Evolutionary conservation across 805 yeast species (phyloP), one percentile per base, ranked within the genome.

Genomic region (Spathaspora sp.): DNA sequence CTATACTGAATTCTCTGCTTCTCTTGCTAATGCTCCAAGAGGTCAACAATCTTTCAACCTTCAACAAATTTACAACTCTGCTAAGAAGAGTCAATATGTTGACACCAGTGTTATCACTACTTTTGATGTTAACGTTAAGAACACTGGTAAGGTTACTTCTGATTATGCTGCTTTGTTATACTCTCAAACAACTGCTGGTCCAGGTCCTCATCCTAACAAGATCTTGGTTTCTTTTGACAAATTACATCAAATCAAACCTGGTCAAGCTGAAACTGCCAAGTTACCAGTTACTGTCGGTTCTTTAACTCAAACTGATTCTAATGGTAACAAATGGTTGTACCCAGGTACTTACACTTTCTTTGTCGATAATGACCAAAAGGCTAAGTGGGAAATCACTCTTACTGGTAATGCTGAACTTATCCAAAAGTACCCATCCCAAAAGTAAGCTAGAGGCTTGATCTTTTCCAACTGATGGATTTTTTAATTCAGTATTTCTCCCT

Each of bases 1-100:
- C 29, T 51, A 51, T 42, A 48, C 54, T 29, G 48, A 44, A 17
- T 51, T 51, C 49, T 39, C 51, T 17, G 50, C 50, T 23, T 10
- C 42, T 17, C 16, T 47, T 39, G 20, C 32, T 16, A 42, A 42
- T 14, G 44, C 44, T 18, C 29, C 44, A 20, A 18, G 40, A 18
- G 28, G 42, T 23, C 31, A 40, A 7, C 49, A 42, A 47, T 18
- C 20, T n/a, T 42, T 23, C 20, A 48, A 48, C 28, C 42, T 48
- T 26, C 32, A 29, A 23, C 45, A 44, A 32, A 9, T 48, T 32
- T 20, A 42, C 42, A 16, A 18, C 2, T 17, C 46, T 42, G 29
- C 42, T n/a, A 31, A 31, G 18, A 44, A 18, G n/a, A 11, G 16
- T n/a, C 42, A 31, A 35, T 43, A 19, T 31, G 46, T 32, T 42